These are phyloP conservation scores for Albatrellus sp. DNA, from an alignment of 1,284 basidiomycete species.

Conservation along the genomic window DNA sequence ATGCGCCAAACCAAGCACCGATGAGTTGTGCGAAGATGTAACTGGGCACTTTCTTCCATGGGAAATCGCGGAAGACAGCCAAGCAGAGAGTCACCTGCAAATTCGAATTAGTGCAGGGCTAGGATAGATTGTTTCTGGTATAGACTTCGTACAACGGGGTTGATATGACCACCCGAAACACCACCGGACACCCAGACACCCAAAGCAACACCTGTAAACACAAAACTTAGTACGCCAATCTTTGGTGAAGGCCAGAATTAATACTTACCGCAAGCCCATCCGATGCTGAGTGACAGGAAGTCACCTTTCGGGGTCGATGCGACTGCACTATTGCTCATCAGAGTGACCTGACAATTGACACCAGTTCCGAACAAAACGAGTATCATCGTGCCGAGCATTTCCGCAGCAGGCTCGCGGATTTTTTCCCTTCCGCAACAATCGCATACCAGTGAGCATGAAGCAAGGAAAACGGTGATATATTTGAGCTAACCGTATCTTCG, in stretches of 20 bases:
- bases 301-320: constrained; percentile 28
- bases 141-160: constrained; percentile 44
- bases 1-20: constrained; percentile 57
- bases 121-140: constrained; percentile 17
- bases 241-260: not conserved
- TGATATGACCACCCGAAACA: constrained; percentile 69
- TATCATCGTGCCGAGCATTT: constrained; percentile 58
- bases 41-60: constrained; percentile 65
- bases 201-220: constrained; percentile 31
- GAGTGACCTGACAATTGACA: constrained; percentile 49
- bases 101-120: not conserved
- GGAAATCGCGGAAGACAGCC: constrained; percentile 61
- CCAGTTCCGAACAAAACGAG: constrained; percentile 56
- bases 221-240: not conserved
- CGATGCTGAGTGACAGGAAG: too few relatives aligned
- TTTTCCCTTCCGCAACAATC: constrained; percentile 18
- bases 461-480: not conserved
- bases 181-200: constrained; percentile 58
- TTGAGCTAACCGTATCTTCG: constrained; percentile 35
- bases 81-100: constrained; percentile 45
- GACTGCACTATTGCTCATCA: constrained; percentile 40
- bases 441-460: not conserved
- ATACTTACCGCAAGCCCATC: not conserved
- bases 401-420: constrained; percentile 52
- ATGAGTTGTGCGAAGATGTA: constrained; percentile 64